Base-by-base conservation (phyloP, 495 filamentous ascomycete genomes). In the Astrothelium subdiscretum region DNA sequence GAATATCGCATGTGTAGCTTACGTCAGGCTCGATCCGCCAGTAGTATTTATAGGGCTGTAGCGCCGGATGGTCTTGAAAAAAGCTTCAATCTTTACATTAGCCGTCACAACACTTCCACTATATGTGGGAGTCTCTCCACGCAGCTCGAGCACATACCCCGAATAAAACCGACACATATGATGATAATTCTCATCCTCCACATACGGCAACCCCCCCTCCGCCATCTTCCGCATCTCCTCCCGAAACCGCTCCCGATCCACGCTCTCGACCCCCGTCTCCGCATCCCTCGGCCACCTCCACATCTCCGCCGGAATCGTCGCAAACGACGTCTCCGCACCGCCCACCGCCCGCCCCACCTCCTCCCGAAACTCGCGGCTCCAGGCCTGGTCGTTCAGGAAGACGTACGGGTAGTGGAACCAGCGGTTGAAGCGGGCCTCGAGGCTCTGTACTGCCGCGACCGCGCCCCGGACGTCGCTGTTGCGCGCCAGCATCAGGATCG, bases 401-500 rank as follows among this genome's bases (percentile, higher is more conserved):
- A 97, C 92, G 91, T 92, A 96, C 69, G 96, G 91, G 73, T 97
- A 97, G 76, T 96, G 85, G 73, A 86, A 96, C 59, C 91, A 87
- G 64, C 84, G 81, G 76, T 97, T 97, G 83, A 97, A 97, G 65
- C 92, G 86, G 70, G 96, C 92, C 76, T 97, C 92, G 32, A 97
- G 83, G 64, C 90, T 84, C 20, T 91, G 89, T 68, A 97, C 96
- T 4, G 91, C 94, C 67, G 86, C 83, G 31, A 89, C 87, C 67
- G 96, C 95, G 26, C 96, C 92, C 91, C 91, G 96, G 32, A 96
- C 71, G 71, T 97, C 92, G 31, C 78, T 78, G 71, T 97, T 97
- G 52, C 92, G 85, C 18, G 92, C 92, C 64, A 97, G 79, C 15
- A 90, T 95, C 52, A 97, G 89, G 70, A 97, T 96, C 1, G 92